Evolutionary conservation across 1,284 basidiomycete genomes (phyloP).

Genomic region (Ceratobasidium theobromae): DNA sequence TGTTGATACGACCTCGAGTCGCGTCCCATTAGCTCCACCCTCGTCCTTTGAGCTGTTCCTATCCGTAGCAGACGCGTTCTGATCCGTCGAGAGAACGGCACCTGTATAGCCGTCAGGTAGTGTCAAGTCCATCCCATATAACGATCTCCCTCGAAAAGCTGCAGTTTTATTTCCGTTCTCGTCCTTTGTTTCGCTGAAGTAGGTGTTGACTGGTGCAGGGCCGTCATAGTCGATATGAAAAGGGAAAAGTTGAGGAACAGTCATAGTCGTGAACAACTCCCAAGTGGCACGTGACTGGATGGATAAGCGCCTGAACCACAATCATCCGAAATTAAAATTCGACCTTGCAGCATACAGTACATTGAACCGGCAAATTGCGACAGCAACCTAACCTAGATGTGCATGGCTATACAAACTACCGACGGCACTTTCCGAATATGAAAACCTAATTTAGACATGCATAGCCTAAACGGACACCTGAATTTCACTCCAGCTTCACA

Average conservation of each 20-base stretch:
- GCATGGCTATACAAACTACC: too few relatives aligned
- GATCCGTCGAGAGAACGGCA: constrained; percentile 51
- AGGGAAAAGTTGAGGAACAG: constrained; percentile 70
- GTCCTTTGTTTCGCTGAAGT: constrained; percentile 49
- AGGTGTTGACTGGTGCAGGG: constrained; percentile 68
- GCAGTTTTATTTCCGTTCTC: constrained; percentile 43
- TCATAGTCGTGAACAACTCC: too few relatives aligned
- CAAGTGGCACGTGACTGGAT: too few relatives aligned
- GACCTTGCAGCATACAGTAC: too few relatives aligned
- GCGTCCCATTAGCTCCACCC: constrained; percentile 24
- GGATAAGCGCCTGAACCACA: too few relatives aligned
- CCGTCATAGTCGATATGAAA: constrained; percentile 73
- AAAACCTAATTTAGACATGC: too few relatives aligned
- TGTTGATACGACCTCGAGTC: constrained; percentile 39
- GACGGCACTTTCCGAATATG: too few relatives aligned
- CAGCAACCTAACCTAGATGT: too few relatives aligned
- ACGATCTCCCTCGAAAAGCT: constrained; percentile 67
- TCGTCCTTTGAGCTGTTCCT: constrained; percentile 32
- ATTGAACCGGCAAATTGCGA: too few relatives aligned
- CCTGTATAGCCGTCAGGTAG: constrained; percentile 70
- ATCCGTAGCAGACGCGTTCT: constrained; percentile 31
- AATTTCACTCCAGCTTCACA: too few relatives aligned
- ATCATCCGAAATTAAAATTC: too few relatives aligned
- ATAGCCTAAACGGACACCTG: too few relatives aligned
- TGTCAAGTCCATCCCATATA: constrained; percentile 63